Evolutionary conservation across 257 asterid species (phyloP).

Genomic region (Ajuga chamaepitys): DNA sequence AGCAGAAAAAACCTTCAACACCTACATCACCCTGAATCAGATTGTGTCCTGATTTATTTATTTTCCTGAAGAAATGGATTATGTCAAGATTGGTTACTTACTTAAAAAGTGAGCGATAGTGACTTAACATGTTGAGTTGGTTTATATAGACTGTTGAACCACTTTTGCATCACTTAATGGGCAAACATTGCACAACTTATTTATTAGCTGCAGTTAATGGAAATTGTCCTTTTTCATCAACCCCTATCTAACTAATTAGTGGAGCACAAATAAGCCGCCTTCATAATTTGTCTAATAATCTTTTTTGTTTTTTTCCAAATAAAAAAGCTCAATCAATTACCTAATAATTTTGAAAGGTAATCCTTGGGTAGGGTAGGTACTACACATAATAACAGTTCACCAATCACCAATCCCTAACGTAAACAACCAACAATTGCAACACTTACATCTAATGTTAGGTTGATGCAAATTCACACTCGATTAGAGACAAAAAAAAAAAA

Average conservation of each 20-base stretch:
- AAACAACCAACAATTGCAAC: no score
- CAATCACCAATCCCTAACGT: no score
- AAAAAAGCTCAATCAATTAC: neutral
- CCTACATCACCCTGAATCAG: neutral
- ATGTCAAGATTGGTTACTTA: neutral
- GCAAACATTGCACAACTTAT: constrained; percentile 1
- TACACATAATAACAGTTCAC: no score
- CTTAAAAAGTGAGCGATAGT: neutral
- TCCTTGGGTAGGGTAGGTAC: no score
- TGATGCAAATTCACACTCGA: no score
- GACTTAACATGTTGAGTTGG: neutral
- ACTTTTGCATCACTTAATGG: constrained; percentile 17
- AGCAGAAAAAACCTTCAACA: no score
- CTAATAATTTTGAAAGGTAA: no score
- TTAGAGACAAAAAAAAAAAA: no score
- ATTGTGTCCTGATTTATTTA: no score
- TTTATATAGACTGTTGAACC: neutral
- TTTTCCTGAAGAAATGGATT: neutral
- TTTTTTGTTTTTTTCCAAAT: neutral
- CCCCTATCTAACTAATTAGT: neutral
- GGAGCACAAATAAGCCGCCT: neutral
- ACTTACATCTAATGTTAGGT: no score
- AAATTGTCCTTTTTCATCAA: neutral
- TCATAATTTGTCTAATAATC: neutral
- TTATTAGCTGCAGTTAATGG: neutral